phyloP scores from a whole-genome alignment of 2,329 filamentous ascomycete species.

The Fusarium irregulare region DNA sequence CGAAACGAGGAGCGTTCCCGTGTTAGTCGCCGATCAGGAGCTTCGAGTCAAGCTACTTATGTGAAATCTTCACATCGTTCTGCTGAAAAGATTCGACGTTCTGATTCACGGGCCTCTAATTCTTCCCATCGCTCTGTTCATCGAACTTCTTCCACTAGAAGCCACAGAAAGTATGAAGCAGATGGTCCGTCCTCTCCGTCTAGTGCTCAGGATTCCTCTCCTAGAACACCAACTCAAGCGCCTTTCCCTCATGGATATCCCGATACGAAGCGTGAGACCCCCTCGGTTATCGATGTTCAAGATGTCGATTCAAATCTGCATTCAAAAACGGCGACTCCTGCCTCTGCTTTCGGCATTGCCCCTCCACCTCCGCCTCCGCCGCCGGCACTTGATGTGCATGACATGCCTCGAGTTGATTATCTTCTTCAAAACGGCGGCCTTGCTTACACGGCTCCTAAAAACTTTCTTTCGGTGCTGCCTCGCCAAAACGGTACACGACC shows the following conservation, averaged over 20 bases:
- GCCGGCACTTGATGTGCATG: conserved; percentile 75
- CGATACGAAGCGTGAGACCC: conserved; percentile 53
- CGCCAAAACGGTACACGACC: conserved; percentile 66
- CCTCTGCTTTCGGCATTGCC: conserved; percentile 49
- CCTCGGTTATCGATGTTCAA: conserved; percentile 53
- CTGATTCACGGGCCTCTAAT: conserved; percentile 51
- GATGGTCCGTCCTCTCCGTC: conserved; percentile 60
- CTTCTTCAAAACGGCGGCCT: conserved; percentile 90
- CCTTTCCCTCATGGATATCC: conserved; percentile 61
- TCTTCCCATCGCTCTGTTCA: conserved; percentile 51
- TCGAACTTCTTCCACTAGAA: conserved; percentile 55
- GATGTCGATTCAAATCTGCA: conserved; percentile 48
- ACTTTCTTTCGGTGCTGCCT: conserved; percentile 75
- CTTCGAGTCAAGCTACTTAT: conserved; percentile 69
- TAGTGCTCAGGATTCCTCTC: conserved; percentile 66
- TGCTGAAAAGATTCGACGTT: conserved; percentile 51
- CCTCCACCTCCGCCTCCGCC: conserved; percentile 74
- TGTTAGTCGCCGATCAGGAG: conserved; percentile 64
- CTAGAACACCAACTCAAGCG: conserved; percentile 69
- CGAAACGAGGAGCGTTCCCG: conserved; percentile 63
- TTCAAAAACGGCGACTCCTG: conserved; percentile 56
- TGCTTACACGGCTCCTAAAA: conserved; percentile 75
- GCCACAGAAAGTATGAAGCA: conserved; percentile 51
- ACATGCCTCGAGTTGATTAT: conserved; percentile 89
- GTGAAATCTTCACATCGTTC: conserved; percentile 55